phyloP scores from a whole-genome alignment of 1,139 yeast species.

The Trichomonascaceae sp. region DNA sequence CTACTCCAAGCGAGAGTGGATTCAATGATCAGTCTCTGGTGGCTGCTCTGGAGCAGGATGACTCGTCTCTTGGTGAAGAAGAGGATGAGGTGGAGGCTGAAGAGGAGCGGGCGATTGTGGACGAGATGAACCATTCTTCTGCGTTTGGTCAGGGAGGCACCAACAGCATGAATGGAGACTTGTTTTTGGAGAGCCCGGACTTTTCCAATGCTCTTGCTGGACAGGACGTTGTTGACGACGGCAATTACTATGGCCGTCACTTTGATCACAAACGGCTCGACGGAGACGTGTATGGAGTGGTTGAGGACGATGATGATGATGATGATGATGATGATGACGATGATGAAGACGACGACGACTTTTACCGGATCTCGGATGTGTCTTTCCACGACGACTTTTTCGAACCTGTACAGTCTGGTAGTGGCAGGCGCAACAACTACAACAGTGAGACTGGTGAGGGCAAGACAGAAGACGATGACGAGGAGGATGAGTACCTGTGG shows the following conservation, averaged over 20 bases:
- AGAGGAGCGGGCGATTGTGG: constrained; percentile 27
- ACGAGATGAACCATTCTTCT: constrained; percentile 19
- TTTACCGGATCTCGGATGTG: constrained; percentile 11
- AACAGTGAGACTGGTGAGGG: too few relatives aligned
- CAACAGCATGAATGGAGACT: too few relatives aligned
- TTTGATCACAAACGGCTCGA: background rate
- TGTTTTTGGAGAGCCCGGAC: too few relatives aligned
- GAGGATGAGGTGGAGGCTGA: constrained; percentile 22
- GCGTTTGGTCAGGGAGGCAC: too few relatives aligned
- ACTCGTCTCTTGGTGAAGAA: constrained; percentile 19
- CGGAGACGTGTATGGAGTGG: background rate
- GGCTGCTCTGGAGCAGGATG: constrained; percentile 15
- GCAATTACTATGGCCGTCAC: too few relatives aligned
- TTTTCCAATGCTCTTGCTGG: too few relatives aligned
- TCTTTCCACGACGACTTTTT: constrained; percentile 21
- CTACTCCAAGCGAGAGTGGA: constrained; percentile 9
- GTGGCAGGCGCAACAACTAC: too few relatives aligned
- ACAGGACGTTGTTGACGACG: too few relatives aligned
- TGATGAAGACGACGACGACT: constrained; percentile 20
- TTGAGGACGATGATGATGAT: constrained; percentile 12
- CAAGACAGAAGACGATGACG: constrained; percentile 14
- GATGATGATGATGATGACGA: constrained; percentile 26
- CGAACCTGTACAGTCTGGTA: too few relatives aligned
- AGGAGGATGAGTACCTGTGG: constrained; percentile 29
- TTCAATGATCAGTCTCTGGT: constrained; percentile 17